Conservation (phyloP, 441 rosid species). For the Mallotus repandus region DNA sequence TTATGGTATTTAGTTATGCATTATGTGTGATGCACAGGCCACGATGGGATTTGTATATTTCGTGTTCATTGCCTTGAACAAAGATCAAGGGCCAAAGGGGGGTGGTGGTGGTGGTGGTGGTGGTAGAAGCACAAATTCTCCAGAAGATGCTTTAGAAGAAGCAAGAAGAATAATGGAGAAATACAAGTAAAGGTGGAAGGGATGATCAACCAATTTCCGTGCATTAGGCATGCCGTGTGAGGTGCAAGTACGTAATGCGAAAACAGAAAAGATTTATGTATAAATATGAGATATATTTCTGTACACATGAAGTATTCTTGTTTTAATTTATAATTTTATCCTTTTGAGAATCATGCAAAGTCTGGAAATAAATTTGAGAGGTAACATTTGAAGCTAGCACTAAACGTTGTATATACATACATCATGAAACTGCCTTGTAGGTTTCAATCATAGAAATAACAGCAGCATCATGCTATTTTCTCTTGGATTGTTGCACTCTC, state of each 20-base stretch:
- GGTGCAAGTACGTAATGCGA: background rate
- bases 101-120: conserved; percentile 37
- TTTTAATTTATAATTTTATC: background rate
- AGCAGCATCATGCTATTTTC: background rate
- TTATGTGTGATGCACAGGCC: conserved; percentile 50
- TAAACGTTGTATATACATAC: no score
- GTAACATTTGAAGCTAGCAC: background rate
- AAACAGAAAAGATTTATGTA: background rate
- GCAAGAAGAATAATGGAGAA: conserved; percentile 94
- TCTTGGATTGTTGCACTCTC: no score
- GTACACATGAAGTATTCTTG: background rate
- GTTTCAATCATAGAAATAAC: background rate
- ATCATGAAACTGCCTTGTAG: background rate
- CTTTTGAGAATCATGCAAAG: background rate
- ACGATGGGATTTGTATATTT: conserved; percentile 91
- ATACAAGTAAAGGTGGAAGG: conserved; percentile 46
- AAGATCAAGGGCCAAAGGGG: conserved; percentile 54
- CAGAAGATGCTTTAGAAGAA: conserved; percentile 75
- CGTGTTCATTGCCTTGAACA: conserved; percentile 76
- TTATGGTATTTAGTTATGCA: background rate
- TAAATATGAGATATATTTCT: no score
- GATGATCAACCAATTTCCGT: background rate
- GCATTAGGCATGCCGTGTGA: background rate
- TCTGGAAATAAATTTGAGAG: background rate
- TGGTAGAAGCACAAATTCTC: conserved; percentile 29